Conservation (phyloP, 306 rosid genomes). For the Citrullus colocynthis region DNA sequence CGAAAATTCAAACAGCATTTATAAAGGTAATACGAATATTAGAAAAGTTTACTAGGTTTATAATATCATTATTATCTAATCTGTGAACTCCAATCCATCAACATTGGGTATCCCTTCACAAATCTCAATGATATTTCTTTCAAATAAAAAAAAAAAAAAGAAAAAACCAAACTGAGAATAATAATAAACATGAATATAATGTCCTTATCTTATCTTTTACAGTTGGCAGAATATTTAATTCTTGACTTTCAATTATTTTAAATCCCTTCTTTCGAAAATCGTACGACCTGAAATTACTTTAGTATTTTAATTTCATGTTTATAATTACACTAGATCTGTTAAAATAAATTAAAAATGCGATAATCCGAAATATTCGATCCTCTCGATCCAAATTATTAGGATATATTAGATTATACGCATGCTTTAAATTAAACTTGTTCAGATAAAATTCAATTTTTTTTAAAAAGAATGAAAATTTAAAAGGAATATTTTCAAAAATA, state of each 20-base stretch:
- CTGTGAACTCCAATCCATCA: not conserved
- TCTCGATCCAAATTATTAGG: not conserved
- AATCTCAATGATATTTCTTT: not conserved
- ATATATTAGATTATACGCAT: not conserved
- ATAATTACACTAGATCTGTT: not conserved
- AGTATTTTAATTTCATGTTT: not conserved
- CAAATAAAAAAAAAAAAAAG: not conserved
- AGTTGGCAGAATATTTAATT: not conserved
- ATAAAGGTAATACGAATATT: not conserved
- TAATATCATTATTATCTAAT: not conserved
- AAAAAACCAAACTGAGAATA: not conserved
- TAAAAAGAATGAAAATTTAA: too few relatives aligned
- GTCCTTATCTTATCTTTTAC: slow-evolving; percentile 1
- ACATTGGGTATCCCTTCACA: not conserved
- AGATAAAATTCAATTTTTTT: not conserved
- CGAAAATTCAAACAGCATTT: too few relatives aligned
- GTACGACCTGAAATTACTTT: not conserved
- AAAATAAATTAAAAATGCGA: not conserved
- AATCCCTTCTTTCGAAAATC: not conserved
- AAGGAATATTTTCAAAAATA: too few relatives aligned
- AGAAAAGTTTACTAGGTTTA: not conserved
- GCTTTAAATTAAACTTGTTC: not conserved
- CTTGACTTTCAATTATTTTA: not conserved
- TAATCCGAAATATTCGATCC: not conserved
- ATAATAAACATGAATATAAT: not conserved